Percentiles rank a stretch among this genome's conserved stretches.
These are phyloP conservation scores for Neofusicoccum sp. DNA, from an alignment of 2,329 filamentous ascomycete genomes.

Conservation along the genomic window DNA sequence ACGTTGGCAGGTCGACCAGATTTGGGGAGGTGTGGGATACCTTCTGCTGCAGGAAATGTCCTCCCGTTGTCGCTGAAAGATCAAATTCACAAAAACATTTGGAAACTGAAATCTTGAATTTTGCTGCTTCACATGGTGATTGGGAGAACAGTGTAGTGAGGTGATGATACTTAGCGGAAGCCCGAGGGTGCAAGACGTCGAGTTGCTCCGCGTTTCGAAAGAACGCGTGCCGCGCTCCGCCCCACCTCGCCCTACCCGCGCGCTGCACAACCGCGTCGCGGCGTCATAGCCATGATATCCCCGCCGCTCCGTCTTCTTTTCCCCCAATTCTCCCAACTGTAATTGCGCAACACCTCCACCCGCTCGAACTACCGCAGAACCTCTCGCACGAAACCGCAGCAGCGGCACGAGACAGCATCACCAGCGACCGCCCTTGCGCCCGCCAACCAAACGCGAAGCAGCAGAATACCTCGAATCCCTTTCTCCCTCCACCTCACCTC, in stretches of 20 bases:
- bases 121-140: too few species aligned
- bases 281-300: neutral
- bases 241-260: neutral
- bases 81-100: slow-evolving; percentile 14
- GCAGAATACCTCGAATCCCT: neutral
- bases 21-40: slow-evolving; percentile 8
- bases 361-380: neutral
- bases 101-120: neutral
- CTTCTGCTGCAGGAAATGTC: slow-evolving; percentile 10
- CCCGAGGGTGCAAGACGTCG: neutral
- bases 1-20: neutral
- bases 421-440: neutral
- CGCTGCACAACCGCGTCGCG: neutral
- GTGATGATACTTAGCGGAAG: neutral
- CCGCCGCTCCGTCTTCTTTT: too few species aligned
- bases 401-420: neutral
- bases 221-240: neutral
- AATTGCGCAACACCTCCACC: neutral
- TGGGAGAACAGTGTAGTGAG: too few species aligned
- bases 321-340: neutral
- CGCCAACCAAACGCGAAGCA: neutral
- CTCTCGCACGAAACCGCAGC: neutral
- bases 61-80: slow-evolving; percentile 11
- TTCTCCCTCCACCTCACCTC: neutral
- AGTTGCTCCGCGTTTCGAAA: too few species aligned